phyloP scores from a whole-genome alignment of 768 basidiomycete species.

The Botryobasidium botryosum region DNA sequence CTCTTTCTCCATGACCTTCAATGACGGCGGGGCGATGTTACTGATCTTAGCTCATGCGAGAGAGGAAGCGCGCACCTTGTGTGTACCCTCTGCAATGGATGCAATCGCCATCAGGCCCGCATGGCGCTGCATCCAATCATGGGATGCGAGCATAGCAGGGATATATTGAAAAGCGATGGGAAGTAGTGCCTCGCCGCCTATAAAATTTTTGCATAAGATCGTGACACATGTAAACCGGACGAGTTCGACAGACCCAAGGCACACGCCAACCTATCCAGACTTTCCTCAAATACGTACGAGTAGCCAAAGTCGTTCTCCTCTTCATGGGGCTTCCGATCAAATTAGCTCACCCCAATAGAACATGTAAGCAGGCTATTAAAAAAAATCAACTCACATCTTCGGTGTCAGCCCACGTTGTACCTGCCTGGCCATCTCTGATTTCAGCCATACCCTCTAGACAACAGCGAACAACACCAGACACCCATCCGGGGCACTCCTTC shows the following conservation, averaged over 20 bases:
- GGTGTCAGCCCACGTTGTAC: slow-evolving; percentile 15
- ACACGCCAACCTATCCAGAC: slow-evolving; percentile 64
- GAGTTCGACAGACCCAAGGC: slow-evolving; percentile 28
- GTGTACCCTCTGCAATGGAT: slow-evolving; percentile 69
- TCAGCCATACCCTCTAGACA: slow-evolving; percentile 75
- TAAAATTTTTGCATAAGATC: not conserved
- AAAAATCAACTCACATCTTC: slow-evolving; percentile 37
- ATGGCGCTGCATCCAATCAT: slow-evolving; percentile 74
- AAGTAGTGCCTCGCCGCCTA: slow-evolving; percentile 52
- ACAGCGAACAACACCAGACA: slow-evolving; percentile 47
- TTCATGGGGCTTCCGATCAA: slow-evolving; percentile 36
- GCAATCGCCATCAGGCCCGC: slow-evolving; percentile 81
- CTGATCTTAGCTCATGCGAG: too few relatives aligned
- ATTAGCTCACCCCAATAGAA: too few relatives aligned
- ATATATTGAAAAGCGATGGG: slow-evolving; percentile 72
- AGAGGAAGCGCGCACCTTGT: slow-evolving; percentile 41
- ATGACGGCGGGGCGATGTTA: not conserved
- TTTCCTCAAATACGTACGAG: slow-evolving; percentile 66
- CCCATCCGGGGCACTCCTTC: slow-evolving; percentile 51
- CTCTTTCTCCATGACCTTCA: slow-evolving; percentile 61
- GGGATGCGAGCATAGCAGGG: slow-evolving; percentile 62
- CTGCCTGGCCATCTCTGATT: slow-evolving; percentile 33
- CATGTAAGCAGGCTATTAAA: slow-evolving; percentile 2
- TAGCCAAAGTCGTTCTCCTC: slow-evolving; percentile 39
- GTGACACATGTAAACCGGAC: not conserved